Percentiles rank a stretch among this genome's conserved stretches.
phyloP scores from a whole-genome alignment of 2,329 filamentous ascomycete genomes.

The Trematosphaeria pertusa region DNA sequence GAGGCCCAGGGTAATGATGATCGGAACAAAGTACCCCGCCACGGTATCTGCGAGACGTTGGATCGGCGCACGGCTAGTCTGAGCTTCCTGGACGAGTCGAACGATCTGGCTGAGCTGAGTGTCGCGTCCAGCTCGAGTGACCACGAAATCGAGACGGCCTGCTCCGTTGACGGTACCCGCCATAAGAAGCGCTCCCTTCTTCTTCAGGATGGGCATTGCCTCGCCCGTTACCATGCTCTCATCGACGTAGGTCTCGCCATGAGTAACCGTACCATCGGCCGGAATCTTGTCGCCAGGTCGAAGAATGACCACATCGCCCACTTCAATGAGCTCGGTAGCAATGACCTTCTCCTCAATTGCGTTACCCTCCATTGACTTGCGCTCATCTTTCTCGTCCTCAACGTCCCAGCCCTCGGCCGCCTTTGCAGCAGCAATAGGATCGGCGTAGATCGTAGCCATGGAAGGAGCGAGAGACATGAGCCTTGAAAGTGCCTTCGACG shows the following conservation, averaged over 20 bases:
- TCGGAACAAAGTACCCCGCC: conserved; percentile 92
- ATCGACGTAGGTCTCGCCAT: conserved; percentile 91
- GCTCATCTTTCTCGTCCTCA: conserved; percentile 52
- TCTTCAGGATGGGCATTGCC: conserved; percentile 92
- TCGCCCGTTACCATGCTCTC: conserved; percentile 99
- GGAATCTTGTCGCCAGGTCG: conserved; percentile 96
- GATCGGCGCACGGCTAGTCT: conserved; percentile 92
- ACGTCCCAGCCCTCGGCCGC: conserved; percentile 79
- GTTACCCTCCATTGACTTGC: conserved; percentile 58
- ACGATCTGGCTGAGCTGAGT: conserved; percentile 98
- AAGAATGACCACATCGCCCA: conserved; percentile 91
- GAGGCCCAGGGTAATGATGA: conserved; percentile 83
- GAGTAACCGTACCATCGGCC: conserved; percentile 84
- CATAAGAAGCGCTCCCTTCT: conserved; percentile 78
- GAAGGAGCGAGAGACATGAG: conserved; percentile 96
- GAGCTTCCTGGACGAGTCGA: conserved; percentile 95
- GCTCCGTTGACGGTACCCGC: conserved; percentile 96
- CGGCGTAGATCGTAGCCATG: conserved; percentile 95
- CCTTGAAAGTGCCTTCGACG: conserved; percentile 87
- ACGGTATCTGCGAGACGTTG: conserved; percentile 90
- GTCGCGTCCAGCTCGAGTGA: conserved; percentile 90
- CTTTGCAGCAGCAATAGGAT: conserved; percentile 93
- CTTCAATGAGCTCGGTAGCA: conserved; percentile 91
- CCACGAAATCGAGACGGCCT: conserved; percentile 88
- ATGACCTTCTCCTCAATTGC: conserved; percentile 84